Base-by-base conservation (phyloP, 164 flowering plant species). In the Akebia trifoliata region DNA sequence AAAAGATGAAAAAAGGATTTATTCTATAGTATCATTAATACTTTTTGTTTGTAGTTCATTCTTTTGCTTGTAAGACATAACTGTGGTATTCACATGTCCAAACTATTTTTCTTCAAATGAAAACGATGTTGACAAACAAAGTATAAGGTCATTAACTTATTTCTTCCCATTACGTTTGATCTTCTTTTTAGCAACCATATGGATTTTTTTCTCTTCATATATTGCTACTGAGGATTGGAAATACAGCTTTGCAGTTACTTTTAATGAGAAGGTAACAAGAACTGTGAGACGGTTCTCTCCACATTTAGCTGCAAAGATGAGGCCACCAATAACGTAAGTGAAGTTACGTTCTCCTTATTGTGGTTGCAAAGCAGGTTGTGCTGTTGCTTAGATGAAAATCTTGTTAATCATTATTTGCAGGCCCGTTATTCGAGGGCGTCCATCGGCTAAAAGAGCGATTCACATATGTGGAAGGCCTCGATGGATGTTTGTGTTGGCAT, bases 401-500 rank as follows among this genome's bases (percentile, higher is more conserved):
- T 29, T 39, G 21, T 49, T n/a, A n/a, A n/a, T n/a, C n/a, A n/a
- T n/a, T 50, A 24, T 60, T 60, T 63, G 14, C 78, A 94, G 97
- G 62, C 97, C 99, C 72, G 97, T 90, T 65, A 84, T 90, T 63
- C 97, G 99, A 34, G 96, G 97, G 24, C 97, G 99, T 31, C 90
- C 99, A 56, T 87, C 99, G 24, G 68, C 82, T 6, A 90, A 86
- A 76, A 81, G 97, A 78, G 69, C 89, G 38, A 78, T 94, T 63
- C 68, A 75, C 62, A 82, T 94, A 49, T 94, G 97, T 74, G 99
- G 99, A 43, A 78, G 73, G 52, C 99, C 97, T 70, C 96, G 99
- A 46, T 83, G 96, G 96, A 71, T 84, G 69, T 86, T 86, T 81
- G 99, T 90, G 62, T 60, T 71, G 32, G 21, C 76, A 36, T 82